Percentiles rank a stretch among this genome's conserved stretches.
Evolutionary conservation across 164 flowering plant species (phyloP).

Genomic region (Aristolochia californica): DNA sequence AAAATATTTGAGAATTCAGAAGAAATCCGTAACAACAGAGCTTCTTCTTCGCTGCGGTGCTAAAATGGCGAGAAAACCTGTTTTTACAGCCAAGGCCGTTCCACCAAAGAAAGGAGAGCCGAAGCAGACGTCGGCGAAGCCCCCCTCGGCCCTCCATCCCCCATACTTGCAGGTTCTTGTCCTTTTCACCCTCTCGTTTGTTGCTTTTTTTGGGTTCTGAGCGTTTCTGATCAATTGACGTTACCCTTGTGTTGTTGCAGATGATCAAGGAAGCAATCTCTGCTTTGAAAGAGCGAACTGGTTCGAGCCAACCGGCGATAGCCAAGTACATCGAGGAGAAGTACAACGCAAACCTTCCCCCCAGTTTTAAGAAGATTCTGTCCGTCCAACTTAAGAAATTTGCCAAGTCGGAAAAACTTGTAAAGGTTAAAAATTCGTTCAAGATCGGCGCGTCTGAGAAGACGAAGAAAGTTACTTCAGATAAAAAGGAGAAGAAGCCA

Average conservation of each 20-base stretch:
- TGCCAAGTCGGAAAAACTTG: conserved; percentile 23
- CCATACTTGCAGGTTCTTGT: conserved; percentile 4
- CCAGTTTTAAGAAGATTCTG: conserved; percentile 32
- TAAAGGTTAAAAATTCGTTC: conserved; percentile 33
- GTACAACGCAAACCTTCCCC: conserved; percentile 20
- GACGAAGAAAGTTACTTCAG: not conserved
- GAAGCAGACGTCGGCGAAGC: not conserved
- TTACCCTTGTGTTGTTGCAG: conserved; percentile 9
- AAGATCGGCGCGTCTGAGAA: conserved; percentile 13
- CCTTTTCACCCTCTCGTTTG: no score
- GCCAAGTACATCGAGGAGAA: conserved; percentile 38
- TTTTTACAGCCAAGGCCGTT: not conserved
- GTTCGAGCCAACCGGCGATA: conserved; percentile 44
- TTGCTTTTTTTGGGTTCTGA: no score
- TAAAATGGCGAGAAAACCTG: not conserved
- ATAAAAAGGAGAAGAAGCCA: not conserved
- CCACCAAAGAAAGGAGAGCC: not conserved
- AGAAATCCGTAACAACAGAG: no score
- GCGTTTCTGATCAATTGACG: not conserved
- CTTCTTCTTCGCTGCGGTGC: no score
- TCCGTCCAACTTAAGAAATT: conserved; percentile 34
- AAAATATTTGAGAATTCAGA: no score
- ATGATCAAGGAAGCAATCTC: conserved; percentile 44
- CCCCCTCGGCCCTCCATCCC: not conserved
- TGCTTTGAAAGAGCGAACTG: conserved; percentile 35